A percentile compares a stretch with the other conserved stretches of the same genome.
Evolutionary conservation across 257 asterid genomes (phyloP).

Genomic region (Fraxinus excelsior): DNA sequence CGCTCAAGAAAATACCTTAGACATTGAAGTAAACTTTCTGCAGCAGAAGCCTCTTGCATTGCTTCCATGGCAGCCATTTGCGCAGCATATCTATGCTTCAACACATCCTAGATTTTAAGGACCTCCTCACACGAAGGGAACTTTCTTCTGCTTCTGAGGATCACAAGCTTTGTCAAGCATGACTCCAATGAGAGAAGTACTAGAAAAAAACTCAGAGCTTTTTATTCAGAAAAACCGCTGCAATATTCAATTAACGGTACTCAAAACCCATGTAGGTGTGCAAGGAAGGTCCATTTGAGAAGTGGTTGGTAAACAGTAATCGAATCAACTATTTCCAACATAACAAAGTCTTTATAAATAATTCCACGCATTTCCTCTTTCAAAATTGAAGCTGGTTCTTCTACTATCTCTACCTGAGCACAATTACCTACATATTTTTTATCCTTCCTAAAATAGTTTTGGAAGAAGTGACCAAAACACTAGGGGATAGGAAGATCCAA

Average conservation of each 20-base stretch:
- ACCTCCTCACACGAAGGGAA: background rate
- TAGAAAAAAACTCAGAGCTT: background rate
- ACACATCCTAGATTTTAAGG: constrained; percentile 56
- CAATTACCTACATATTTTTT: no score
- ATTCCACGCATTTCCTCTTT: no score
- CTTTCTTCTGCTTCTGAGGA: background rate
- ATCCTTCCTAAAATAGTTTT: no score
- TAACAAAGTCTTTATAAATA: no score
- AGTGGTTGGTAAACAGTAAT: background rate
- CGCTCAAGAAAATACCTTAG: constrained; percentile 57
- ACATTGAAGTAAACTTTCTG: constrained; percentile 87
- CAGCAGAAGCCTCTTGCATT: constrained; percentile 84
- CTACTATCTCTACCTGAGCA: no score
- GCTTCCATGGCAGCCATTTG: constrained; percentile 95
- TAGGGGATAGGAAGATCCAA: no score
- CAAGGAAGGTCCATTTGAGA: background rate
- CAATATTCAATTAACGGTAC: background rate
- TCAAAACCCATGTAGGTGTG: background rate
- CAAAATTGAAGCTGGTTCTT: no score
- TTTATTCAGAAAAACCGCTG: background rate
- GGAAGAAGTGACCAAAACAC: no score
- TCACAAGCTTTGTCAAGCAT: background rate
- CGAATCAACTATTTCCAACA: background rate
- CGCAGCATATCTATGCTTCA: constrained; percentile 85
- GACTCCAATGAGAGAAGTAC: background rate